Conservation (phyloP, 1,284 basidiomycete species). For the Taiwanofungus camphoratus region DNA sequence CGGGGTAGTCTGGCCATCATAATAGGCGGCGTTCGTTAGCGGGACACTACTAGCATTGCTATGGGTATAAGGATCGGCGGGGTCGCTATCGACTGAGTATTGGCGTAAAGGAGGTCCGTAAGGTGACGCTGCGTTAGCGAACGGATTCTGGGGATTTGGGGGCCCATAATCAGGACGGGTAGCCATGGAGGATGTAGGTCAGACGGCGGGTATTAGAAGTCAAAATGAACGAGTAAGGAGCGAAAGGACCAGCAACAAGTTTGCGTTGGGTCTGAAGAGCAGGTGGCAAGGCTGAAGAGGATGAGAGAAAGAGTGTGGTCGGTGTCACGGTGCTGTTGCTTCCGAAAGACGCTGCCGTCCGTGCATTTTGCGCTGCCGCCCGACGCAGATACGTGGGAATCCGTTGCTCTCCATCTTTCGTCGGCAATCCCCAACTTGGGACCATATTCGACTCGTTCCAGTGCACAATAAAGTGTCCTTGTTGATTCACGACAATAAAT, state of each 20-base stretch:
- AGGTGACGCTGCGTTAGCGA: constrained; percentile 24
- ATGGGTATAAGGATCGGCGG: constrained; percentile 45
- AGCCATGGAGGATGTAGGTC: constrained; percentile 28
- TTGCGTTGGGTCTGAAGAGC: constrained; percentile 20
- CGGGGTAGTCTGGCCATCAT: constrained; percentile 35
- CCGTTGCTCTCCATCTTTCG: too few relatives aligned
- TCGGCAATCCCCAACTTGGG: too few relatives aligned
- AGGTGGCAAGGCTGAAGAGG: constrained; percentile 9
- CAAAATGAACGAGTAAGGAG: constrained; percentile 13
- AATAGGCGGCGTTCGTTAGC: constrained; percentile 45
- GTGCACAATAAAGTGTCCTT: too few relatives aligned
- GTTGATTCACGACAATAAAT: too few relatives aligned
- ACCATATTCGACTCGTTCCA: too few relatives aligned
- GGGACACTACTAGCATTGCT: constrained; percentile 53
- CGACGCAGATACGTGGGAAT: background rate
- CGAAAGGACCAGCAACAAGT: constrained; percentile 23
- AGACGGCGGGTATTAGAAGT: constrained; percentile 7
- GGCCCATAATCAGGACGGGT: constrained; percentile 33
- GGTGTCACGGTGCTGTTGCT: constrained; percentile 2
- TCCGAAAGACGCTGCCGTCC: background rate
- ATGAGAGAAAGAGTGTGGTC: constrained; percentile 7
- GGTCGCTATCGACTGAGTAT: constrained; percentile 41
- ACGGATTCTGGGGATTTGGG: constrained; percentile 32
- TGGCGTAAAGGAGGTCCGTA: constrained; percentile 28
- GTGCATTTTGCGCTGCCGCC: too few relatives aligned